Base-by-base conservation (phyloP, 2,329 filamentous ascomycete species). In the Ascochyta viciae-villosae region DNA sequence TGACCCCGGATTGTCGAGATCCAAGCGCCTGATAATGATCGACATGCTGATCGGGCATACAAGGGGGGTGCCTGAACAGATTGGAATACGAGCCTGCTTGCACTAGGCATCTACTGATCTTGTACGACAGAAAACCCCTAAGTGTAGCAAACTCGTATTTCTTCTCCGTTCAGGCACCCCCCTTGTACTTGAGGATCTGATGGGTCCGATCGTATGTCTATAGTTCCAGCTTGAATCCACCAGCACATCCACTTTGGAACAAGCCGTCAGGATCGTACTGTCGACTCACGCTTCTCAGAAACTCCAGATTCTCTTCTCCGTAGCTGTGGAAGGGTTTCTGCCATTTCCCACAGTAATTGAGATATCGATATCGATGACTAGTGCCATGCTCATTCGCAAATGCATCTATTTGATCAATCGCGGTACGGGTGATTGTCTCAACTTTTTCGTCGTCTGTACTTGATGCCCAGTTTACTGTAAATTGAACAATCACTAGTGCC, bases 291-390 rank as follows among this genome's bases (percentile, higher is more conserved):
- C 54, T 43, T 43, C 53, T 58, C 56, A 77, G 44, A 4, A 67
- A 65, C n/a, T 59, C 52, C 43, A 66, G 43, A 40, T 66, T 73
- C 10, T 63, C 64, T 19, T 62, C 46, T 4, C 75, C 73, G 40
- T 76, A 74, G 3, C 70, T 60, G 3, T 59, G 61, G 40, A 77
- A 70, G 1, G 73, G 74, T 29, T 72, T 69, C 58, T 78, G 76
- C 70, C 73, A 77, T 13, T 57, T 60, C 6, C 62, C 72, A 7
- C 74, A 75, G 48, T 78, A 77, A 41, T 75, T 77, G 24, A 74
- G 37, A 34, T 75, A 74, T 9, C 59, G 54, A 44, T 66, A 70
- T 2, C 51, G 59, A 57, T 71, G 61, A 6, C 29, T 37, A 2
- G 58, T 71, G 3, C 46, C 54, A 26, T 57, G 47, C 10, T 33